Conservation (phyloP, 495 filamentous ascomycete species). For the Penicillium salamii region DNA sequence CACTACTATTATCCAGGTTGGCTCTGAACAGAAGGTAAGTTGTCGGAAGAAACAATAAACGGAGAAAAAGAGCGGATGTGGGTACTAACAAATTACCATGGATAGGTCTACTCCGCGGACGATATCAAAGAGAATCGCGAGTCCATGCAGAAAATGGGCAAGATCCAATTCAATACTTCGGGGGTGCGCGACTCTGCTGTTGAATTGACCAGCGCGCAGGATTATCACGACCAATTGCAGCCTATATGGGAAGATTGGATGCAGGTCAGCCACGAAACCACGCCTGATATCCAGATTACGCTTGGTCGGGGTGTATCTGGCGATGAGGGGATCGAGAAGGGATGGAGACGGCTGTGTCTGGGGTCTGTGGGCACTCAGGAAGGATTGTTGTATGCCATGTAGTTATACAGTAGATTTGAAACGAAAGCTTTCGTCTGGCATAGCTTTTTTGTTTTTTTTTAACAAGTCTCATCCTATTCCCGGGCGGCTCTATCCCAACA, state of each 20-base stretch:
- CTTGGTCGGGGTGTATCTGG: conserved; percentile 44
- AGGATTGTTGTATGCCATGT: conserved; percentile 36
- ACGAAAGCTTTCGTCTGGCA: too few species aligned
- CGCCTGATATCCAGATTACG: conserved; percentile 30
- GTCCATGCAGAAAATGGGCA: conserved; percentile 15
- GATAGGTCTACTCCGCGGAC: conserved; percentile 17
- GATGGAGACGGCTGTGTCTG: conserved; percentile 41
- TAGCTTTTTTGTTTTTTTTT: too few species aligned
- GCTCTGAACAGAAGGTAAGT: conserved; percentile 35
- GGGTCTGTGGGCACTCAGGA: conserved; percentile 41
- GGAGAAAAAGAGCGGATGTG: too few species aligned
- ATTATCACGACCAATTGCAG: conserved; percentile 26
- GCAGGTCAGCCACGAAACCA: conserved; percentile 23
- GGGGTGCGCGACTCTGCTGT: conserved; percentile 36
- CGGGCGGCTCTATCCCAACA: too few species aligned
- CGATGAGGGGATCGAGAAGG: conserved; percentile 32
- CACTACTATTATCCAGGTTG: conserved; percentile 35
- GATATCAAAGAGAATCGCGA: conserved; percentile 14
- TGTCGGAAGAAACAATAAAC: too few species aligned
- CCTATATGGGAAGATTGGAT: conserved; percentile 35
- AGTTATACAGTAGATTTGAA: too few species aligned
- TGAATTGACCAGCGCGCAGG: conserved; percentile 20
- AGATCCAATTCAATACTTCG: conserved; percentile 44
- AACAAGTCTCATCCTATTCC: too few species aligned
- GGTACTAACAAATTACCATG: too few species aligned